These are phyloP conservation scores for Plasmopara muralis DNA, from an alignment of 352 stramenopile species.

Conservation along the genomic window DNA sequence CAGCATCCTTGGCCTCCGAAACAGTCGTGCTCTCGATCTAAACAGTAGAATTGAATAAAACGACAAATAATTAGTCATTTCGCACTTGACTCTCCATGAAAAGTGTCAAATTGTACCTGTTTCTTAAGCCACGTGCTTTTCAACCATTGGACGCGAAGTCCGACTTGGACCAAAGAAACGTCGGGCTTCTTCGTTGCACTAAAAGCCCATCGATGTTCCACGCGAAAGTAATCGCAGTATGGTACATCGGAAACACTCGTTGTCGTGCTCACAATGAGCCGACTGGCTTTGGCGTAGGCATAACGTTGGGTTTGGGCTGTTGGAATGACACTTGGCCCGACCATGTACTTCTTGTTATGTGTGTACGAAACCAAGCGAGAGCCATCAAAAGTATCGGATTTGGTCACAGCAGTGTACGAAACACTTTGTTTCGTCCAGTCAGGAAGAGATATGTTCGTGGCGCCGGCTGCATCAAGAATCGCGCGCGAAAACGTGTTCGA, in stretches of 20 bases:
- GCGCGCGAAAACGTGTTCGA: conserved; percentile 39
- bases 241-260: conserved; percentile 69
- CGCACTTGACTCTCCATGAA: not conserved
- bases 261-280: conserved; percentile 67
- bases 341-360: conserved; percentile 88
- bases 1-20: conserved; percentile 57
- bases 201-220: conserved; percentile 83
- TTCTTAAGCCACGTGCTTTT: conserved; percentile 87
- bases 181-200: conserved; percentile 39
- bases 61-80: not conserved
- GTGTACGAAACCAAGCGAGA: conserved; percentile 50
- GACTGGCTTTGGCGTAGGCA: conserved; percentile 31
- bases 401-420: conserved; percentile 50
- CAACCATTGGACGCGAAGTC: conserved; percentile 62
- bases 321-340: conserved; percentile 70
- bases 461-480: conserved; percentile 39
- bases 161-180: conserved; percentile 48
- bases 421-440: conserved; percentile 38
- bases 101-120: conserved; percentile 38
- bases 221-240: conserved; percentile 84
- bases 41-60: not conserved
- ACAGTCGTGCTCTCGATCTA: conserved; percentile 78
- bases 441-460: conserved; percentile 54
- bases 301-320: conserved; percentile 69
- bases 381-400: conserved; percentile 55